Evolutionary conservation across 257 asterid genomes (phyloP).

Genomic region (Primulina eburnea): DNA sequence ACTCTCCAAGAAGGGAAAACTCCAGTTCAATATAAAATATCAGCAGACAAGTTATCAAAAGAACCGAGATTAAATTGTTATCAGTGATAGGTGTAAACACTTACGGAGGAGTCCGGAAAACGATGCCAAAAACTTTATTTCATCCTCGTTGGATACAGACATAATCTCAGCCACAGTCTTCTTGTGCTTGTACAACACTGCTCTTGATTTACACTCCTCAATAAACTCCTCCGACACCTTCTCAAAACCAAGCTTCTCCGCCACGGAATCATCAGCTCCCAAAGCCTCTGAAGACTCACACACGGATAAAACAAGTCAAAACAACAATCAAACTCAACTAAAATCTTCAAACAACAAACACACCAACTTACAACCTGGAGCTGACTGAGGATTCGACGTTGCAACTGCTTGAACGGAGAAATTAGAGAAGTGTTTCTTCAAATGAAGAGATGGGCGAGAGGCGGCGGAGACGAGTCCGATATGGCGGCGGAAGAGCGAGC

Average conservation of each 20-base stretch:
- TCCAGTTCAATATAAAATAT: neutral
- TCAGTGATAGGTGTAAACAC: constrained; percentile 21
- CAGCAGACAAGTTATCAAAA: neutral
- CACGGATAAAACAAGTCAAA: neutral
- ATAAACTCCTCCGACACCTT: constrained; percentile 80
- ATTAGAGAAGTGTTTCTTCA: constrained; percentile 43
- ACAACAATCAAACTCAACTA: neutral
- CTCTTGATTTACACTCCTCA: constrained; percentile 92
- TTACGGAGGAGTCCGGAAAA: constrained; percentile 95
- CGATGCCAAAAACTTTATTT: constrained; percentile 95
- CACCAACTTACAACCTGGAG: constrained; percentile 35
- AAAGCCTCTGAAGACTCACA: constrained; percentile 32
- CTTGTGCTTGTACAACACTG: constrained; percentile 86
- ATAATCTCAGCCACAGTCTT: constrained; percentile 95
- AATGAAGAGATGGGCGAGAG: constrained; percentile 38
- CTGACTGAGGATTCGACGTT: constrained; percentile 39
- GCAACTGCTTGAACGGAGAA: constrained; percentile 67
- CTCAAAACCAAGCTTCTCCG: constrained; percentile 86
- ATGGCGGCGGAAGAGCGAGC: constrained; percentile 46
- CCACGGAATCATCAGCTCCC: constrained; percentile 79
- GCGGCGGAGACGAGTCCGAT: constrained; percentile 42
- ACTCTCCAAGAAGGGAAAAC: neutral
- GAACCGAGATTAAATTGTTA: constrained; percentile 1
- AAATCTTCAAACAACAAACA: neutral
- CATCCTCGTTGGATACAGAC: constrained; percentile 92